Evolutionary conservation across 225 moss, liverwort and hornwort species (phyloP), one percentile per base, ranked within the genome.

Genomic region (Rhytidiadelphus loreus): DNA sequence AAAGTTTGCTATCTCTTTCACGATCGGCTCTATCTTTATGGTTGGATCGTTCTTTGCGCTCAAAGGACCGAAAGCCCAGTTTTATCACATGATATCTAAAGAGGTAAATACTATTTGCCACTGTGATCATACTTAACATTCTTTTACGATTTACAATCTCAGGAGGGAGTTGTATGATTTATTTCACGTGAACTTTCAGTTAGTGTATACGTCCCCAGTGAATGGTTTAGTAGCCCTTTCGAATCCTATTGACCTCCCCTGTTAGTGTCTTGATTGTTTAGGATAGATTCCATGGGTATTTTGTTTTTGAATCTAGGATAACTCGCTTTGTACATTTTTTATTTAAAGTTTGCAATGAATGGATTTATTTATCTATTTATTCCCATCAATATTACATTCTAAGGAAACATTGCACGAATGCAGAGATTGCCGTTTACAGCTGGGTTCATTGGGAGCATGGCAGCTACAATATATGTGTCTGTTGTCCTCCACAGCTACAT

Each of bases 1-100:
- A 88, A 99, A 99, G 91, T 99, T 99, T 87, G 97, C 98, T 68
- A 91, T 99, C 87, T 95, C 94, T 37, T 99, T 99, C 92, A 97
- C 97, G n/a, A 92, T 99, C 58, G 98, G 98, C 86, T 95, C 95
- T 85, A 93, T 96, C 56, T 97, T 99, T 80, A 96, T 99, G 6
- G 96, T 95, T 83, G 98, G 97, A 63, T 99, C 98, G 16, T 94
- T 99, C 87, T 99, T 99, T 86, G 97, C 96, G 60, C 93, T 99
- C 86, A 99, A 96, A 83, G 98, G 98, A 73, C 98, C 98, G 33
- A 96, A 96, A 92, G 87, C 96, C 63, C 98, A 99, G 92, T 93
- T 99, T 60, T 90, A 91, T 86, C 98, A 99, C 82, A 97, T 99
- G 98, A 91, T 96, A 70, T 95, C 97, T 52, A 95, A 92, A 90